Evolutionary conservation across 345 rosid genomes (phyloP).

Genomic region (Citrus trifoliata): DNA sequence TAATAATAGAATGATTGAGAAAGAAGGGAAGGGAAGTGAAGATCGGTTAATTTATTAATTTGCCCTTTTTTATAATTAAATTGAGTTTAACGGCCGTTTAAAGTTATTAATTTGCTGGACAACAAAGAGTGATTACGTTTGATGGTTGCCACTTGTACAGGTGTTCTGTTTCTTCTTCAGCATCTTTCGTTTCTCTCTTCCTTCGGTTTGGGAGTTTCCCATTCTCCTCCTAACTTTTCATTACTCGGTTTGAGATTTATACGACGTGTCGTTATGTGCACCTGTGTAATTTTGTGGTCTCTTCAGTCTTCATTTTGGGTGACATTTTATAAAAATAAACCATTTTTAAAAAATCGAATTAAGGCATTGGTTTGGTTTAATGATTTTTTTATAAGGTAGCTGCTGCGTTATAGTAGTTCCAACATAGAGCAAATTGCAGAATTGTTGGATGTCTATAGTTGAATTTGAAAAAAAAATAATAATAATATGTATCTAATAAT

Average conservation of each 20-base stretch:
- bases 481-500: too few relatives aligned
- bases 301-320: background rate
- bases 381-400: too few relatives aligned
- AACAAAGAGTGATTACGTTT: conserved; percentile 19
- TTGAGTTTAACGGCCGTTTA: background rate
- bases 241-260: background rate
- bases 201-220: background rate
- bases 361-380: too few relatives aligned
- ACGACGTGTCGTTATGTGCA: background rate
- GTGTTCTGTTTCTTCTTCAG: background rate
- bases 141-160: conserved; percentile 1
- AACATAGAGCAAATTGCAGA: too few relatives aligned
- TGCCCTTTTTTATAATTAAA: background rate
- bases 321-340: too few relatives aligned
- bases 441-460: too few relatives aligned
- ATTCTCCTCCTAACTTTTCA: too few relatives aligned
- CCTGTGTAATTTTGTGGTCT: background rate
- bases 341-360: too few relatives aligned
- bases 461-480: too few relatives aligned
- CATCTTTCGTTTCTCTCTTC: background rate
- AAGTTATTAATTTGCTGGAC: conserved; percentile 28
- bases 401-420: too few relatives aligned
- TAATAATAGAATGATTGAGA: background rate
- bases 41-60: background rate
- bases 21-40: background rate